Evolutionary conservation across 768 basidiomycete genomes (phyloP).

Genomic region (Pisolithus microcarpus): DNA sequence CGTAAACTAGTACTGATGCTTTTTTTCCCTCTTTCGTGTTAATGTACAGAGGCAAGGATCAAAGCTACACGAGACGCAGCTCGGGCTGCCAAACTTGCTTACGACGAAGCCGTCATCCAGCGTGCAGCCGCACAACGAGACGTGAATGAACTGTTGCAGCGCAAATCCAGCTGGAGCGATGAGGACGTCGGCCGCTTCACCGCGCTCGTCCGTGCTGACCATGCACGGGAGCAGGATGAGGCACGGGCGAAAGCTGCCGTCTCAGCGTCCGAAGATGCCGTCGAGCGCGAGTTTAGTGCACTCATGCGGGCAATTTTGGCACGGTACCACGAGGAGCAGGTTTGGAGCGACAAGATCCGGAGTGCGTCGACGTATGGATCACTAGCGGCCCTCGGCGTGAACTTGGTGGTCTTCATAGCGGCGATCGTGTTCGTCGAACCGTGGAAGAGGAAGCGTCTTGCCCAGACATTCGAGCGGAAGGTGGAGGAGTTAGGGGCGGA

Average conservation of each 20-base stretch:
- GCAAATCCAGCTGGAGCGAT: conserved; percentile 92
- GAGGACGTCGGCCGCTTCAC: conserved; percentile 84
- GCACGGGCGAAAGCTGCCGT: conserved; percentile 59
- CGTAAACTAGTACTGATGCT: too few relatives aligned
- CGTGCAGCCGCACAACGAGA: conserved; percentile 88
- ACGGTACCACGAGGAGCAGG: conserved; percentile 96
- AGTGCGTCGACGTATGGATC: conserved; percentile 92
- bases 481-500: conserved; percentile 48
- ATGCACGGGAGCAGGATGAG: conserved; percentile 78
- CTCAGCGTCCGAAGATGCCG: conserved; percentile 63
- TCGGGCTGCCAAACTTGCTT: conserved; percentile 61
- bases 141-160: conserved; percentile 90
- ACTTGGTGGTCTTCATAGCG: conserved; percentile 82
- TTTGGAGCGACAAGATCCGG: conserved; percentile 99
- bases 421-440: conserved; percentile 93
- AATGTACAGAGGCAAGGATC: conserved; percentile 55
- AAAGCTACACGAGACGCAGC: conserved; percentile 59
- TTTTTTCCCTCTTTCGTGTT: conserved; percentile 2
- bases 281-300: conserved; percentile 82
- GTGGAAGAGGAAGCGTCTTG: conserved; percentile 85
- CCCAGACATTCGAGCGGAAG: conserved; percentile 84
- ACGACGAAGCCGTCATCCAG: conserved; percentile 71
- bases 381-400: conserved; percentile 77
- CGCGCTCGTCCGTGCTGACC: conserved; percentile 83
- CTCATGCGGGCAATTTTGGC: conserved; percentile 85